Evolutionary conservation across 1,284 basidiomycete species (phyloP).

Genomic region (Xerocomus cyaneibrunnescens): DNA sequence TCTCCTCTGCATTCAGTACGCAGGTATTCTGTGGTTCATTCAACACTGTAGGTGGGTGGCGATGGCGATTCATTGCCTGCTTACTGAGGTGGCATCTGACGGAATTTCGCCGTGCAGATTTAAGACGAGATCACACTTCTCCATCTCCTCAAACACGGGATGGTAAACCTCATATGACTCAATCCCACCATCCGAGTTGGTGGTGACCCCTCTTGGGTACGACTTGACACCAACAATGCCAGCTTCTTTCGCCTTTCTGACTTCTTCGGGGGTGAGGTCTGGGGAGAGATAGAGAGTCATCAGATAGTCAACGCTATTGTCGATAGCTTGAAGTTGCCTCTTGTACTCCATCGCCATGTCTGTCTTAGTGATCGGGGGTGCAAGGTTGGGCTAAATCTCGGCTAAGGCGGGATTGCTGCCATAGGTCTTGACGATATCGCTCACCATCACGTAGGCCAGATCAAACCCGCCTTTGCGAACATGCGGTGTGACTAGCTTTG

Average conservation of each 20-base stretch:
- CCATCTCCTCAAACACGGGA: constrained; percentile 93
- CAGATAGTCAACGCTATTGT: constrained; percentile 81
- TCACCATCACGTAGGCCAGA: constrained; percentile 96
- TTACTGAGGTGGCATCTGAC: constrained; percentile 76
- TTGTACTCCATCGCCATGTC: constrained; percentile 85
- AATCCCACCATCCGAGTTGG: constrained; percentile 95
- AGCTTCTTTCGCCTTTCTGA: constrained; percentile 80
- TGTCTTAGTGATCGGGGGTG: constrained; percentile 88
- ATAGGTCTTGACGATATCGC: constrained; percentile 3
- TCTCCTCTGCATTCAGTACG: constrained; percentile 91
- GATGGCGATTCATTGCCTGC: constrained; percentile 26
- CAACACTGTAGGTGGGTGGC: constrained; percentile 4
- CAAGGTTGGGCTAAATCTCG: constrained; percentile 80
- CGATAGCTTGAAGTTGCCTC: constrained; percentile 70
- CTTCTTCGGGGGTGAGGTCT: constrained; percentile 88
- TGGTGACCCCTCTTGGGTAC: constrained; percentile 97
- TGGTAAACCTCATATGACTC: constrained; percentile 97
- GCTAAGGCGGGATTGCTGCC: constrained; percentile 11
- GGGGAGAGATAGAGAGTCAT: constrained; percentile 97
- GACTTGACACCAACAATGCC: constrained; percentile 97
- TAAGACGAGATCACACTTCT: constrained; percentile 90
- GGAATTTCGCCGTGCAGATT: constrained; percentile 98
- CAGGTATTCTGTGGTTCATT: constrained; percentile 71
- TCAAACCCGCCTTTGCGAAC: constrained; percentile 87
- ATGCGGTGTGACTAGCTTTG: constrained; percentile 87